Base-by-base conservation (phyloP, 805 yeast genomes). In the Nakazawaea peltata region DNA sequence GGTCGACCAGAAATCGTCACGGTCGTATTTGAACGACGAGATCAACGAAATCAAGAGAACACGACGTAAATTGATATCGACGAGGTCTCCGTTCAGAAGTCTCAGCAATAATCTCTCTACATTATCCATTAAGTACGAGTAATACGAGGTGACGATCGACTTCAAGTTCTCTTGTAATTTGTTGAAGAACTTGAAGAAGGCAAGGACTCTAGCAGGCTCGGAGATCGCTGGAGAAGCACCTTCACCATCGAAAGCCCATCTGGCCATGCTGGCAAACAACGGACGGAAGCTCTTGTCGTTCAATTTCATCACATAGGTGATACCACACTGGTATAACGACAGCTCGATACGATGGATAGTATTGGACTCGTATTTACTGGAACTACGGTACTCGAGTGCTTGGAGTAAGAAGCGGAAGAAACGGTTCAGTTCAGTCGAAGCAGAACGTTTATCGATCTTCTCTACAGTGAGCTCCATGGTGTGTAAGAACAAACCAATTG, bases 251-350 rank as follows among this genome's bases (percentile, higher is more conserved):
- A 84, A 72, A 2, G 96, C 94, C 98, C 98, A 92, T 54, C 87
- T 75, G 10, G 82, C 87, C 47, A 86, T 65, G 18, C 79, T 66
- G 5, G 88, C 90, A 60, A 92, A 92, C 51, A 85, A 64, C 14
- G 98, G 98, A 52, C 97, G 75, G 69, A 92, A 92, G 16, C 79
- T 74, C 61, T 85, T 86, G 55, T 92, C 98, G 54, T 92, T 92
- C 59, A 92, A 71, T 58, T 90, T 88, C 79, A 92, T 70, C 14
- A 90, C 94, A 46, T 77, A 79, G 17, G 65, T 65, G 44, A 90
- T 74, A 15, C 83, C 88, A 52, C 87, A 74, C 26, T 71, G 64
- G 47, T 82, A 81, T 51, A 81, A 74, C 9, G 81, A 70, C 14
- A 86, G 69, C 53, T 90, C 97, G 43, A 90, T 74, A 46, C 94